Percentiles rank a stretch among this genome's conserved stretches.
phyloP scores from a whole-genome alignment of 129 eudicot species.

The Apium graveolens region DNA sequence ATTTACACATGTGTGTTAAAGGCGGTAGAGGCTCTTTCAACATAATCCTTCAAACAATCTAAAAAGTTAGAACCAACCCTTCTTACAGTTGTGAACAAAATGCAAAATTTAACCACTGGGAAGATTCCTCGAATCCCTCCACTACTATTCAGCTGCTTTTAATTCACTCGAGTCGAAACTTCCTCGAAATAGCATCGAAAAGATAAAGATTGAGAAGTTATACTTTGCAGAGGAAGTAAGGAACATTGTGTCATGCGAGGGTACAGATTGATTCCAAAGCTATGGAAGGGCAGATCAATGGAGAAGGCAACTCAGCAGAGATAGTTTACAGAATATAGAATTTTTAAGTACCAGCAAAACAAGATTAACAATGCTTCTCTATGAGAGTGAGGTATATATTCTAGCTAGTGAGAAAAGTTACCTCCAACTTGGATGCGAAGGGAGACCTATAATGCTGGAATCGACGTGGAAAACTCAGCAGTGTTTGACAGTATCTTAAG shows the following conservation, averaged over 20 bases:
- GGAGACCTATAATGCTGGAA: conserved; percentile 58
- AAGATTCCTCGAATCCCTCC: conserved; percentile 56
- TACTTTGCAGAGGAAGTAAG: conserved; percentile 51
- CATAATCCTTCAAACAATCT: conserved; percentile 45
- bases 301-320: conserved; percentile 56
- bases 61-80: conserved; percentile 44
- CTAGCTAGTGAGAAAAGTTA: conserved; percentile 47
- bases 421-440: conserved; percentile 47
- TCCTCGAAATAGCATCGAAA: conserved; percentile 30
- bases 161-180: conserved; percentile 52
- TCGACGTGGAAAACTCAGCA: conserved; percentile 47
- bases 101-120: conserved; percentile 72
- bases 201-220: conserved; percentile 44
- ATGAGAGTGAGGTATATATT: conserved; percentile 43
- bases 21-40: conserved; percentile 51
- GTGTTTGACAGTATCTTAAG: not conserved
- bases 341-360: conserved; percentile 26
- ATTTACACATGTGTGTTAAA: conserved; percentile 48
- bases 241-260: conserved; percentile 58
- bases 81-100: conserved; percentile 60
- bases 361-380: conserved; percentile 21
- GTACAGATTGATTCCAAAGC: conserved; percentile 48
- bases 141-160: conserved; percentile 60
- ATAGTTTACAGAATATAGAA: conserved; percentile 49
- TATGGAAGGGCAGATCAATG: conserved; percentile 65